These are phyloP conservation scores for Suillus alpinus DNA, from an alignment of 768 basidiomycete species.

Conservation along the genomic window DNA sequence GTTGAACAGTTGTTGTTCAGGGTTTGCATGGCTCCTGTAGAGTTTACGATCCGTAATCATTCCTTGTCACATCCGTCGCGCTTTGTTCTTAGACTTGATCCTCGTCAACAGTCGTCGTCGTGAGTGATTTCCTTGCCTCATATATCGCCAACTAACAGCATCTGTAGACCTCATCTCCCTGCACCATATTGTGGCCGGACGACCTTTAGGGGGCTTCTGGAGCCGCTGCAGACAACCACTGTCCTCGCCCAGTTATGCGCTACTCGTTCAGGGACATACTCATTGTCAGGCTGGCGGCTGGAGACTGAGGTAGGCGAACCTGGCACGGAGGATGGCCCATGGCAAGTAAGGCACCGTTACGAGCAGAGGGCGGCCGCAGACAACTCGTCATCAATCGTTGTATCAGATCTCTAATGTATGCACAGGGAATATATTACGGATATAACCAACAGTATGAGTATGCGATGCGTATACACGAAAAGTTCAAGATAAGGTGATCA, in stretches of 20 bases:
- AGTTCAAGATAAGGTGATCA: conserved; percentile 11
- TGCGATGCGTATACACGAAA: conserved; percentile 9
- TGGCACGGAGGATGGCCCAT: conserved; percentile 14
- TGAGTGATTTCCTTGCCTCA: conserved; percentile 10
- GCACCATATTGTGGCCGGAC: conserved; percentile 66
- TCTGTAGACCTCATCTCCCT: conserved; percentile 40
- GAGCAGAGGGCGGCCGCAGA: conserved; percentile 33
- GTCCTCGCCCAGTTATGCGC: conserved; percentile 58
- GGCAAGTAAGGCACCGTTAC: conserved; percentile 40
- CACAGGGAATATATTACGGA: conserved; percentile 10
- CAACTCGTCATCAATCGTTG: conserved; percentile 32
- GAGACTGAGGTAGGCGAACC: conserved; percentile 61
- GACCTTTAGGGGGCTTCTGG: conserved; percentile 57
- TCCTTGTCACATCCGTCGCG: conserved; percentile 62
- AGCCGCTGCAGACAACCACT: conserved; percentile 43
- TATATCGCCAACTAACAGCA: conserved; percentile 8
- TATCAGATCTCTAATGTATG: conserved; percentile 19
- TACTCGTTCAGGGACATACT: conserved; percentile 61
- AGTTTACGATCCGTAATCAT: conserved; percentile 65
- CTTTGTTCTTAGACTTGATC: conserved; percentile 51
- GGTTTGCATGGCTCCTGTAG: conserved; percentile 49
- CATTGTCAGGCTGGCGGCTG: conserved; percentile 64
- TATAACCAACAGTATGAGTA: conserved; percentile 5
- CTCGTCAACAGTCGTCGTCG: conserved; percentile 19
- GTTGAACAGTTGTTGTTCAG: conserved; percentile 35